A percentile compares a stretch with the other conserved stretches of the same genome.
Conservation (phyloP, 2,329 filamentous ascomycete species). For the Cercospora sp. region DNA sequence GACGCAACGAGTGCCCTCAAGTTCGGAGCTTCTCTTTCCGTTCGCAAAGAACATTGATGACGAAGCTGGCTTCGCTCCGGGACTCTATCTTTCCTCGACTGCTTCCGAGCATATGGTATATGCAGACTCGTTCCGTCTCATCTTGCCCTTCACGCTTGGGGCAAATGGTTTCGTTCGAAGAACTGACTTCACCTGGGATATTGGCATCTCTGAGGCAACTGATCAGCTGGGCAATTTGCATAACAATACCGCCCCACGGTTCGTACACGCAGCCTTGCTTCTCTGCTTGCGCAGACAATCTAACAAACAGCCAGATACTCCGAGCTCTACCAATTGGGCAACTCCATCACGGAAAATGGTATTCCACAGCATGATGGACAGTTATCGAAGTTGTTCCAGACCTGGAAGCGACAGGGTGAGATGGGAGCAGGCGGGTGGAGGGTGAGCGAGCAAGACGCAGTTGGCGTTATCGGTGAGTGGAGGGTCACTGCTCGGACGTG, state of each 20-base stretch:
- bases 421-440: not conserved
- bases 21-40: not conserved
- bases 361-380: not conserved
- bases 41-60: not conserved
- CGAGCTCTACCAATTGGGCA: not conserved
- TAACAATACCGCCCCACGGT: not conserved
- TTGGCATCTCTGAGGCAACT: not conserved
- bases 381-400: not conserved
- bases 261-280: not conserved
- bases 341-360: not conserved
- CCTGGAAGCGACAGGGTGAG: not conserved
- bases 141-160: not conserved
- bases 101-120: not conserved
- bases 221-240: not conserved
- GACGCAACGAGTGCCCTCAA: not conserved
- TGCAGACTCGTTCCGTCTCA: not conserved
- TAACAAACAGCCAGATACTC: not conserved
- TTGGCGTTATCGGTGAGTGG: not conserved
- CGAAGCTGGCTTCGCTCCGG: not conserved
- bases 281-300: not conserved
- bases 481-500: not conserved
- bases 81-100: not conserved
- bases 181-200: not conserved
- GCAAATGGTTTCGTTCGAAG: not conserved
- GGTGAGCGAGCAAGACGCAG: not conserved